Evolutionary conservation across 495 filamentous ascomycete genomes (phyloP), one percentile per base, ranked within the genome.

Genomic region (Penicillium macrosclerotiorum): DNA sequence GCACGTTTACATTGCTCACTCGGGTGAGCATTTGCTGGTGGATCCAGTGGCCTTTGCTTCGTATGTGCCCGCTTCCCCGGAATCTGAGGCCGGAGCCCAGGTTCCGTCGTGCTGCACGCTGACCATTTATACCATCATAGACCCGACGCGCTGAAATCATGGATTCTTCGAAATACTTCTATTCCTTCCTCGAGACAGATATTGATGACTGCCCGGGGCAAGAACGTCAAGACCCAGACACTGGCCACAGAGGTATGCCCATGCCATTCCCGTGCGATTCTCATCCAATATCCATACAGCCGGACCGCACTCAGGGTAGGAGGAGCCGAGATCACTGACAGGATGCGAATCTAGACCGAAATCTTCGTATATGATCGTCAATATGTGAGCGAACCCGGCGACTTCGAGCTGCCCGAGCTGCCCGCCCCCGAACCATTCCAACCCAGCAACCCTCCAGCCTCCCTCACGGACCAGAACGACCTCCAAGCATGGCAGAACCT

Each of bases 321-420:
- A n/a, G n/a, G n/a, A n/a, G n/a, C n/a, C n/a, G n/a, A n/a, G n/a
- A n/a, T n/a, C n/a, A n/a, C n/a, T n/a, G n/a, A n/a, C n/a, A n/a
- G n/a, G n/a, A n/a, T n/a, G n/a, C n/a, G n/a, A 16, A 25, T 6
- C 27, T 49, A 95, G 87, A 85, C 78, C 46, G 89, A 95, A 61
- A 82, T 96, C 48, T 94, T 88, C 55, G 79, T 95, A 25, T 96
- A 92, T 62, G 87, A 93, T 64, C 79, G 83, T 41, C 80, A 83
- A 51, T 71, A 79, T 82, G 55, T 76, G 40, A 69, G 60, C 49
- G 68, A 74, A 36, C 54, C 64, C 5, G 59, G 56, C 35, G 55
- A 69, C 14, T 59, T 74, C 36, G 77, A 83, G 30, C 68, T 78
- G 42, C 71, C 77, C 54, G 72, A 77, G 45, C 61, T 78, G 16